Conservation (phyloP, 2,329 filamentous ascomycete genomes). For the Kalaharituber pfeilii region DNA sequence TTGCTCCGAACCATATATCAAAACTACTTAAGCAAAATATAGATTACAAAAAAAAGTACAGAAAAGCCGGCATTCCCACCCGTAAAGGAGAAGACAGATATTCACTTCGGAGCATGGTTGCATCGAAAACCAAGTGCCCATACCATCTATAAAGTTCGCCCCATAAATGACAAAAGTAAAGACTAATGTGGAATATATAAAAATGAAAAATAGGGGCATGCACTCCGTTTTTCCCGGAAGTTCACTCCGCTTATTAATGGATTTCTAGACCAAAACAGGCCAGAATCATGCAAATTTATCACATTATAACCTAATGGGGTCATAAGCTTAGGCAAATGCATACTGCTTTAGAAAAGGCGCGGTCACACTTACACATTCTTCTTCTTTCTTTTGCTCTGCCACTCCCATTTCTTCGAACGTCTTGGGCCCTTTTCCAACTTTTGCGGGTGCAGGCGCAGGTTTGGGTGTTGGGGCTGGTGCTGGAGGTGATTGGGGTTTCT, state of each 20-base stretch:
- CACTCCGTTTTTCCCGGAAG: neutral
- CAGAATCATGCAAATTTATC: too few species aligned
- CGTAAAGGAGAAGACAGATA: neutral
- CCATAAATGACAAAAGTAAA: neutral
- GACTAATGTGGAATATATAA: neutral
- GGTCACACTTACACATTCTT: conserved; percentile 45
- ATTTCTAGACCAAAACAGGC: too few species aligned
- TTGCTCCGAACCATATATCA: too few species aligned
- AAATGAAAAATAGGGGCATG: too few species aligned
- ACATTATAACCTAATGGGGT: neutral
- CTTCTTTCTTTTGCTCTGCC: conserved; percentile 62
- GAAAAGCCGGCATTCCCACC: neutral
- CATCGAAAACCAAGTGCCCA: neutral
- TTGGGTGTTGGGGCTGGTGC: conserved; percentile 4
- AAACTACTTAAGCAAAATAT: too few species aligned
- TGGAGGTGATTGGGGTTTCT: neutral
- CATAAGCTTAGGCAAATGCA: too few species aligned
- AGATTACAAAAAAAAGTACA: neutral
- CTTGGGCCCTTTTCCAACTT: conserved; percentile 58
- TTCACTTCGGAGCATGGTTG: too few species aligned
- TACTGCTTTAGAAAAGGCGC: neutral
- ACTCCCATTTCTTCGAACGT: conserved; percentile 99
- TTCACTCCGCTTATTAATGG: too few species aligned
- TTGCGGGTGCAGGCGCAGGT: conserved; percentile 23
- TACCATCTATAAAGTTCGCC: neutral